These are phyloP conservation scores for Hanseniaspora taiwanica DNA, from an alignment of 805 yeast genomes.

Conservation along the genomic window DNA sequence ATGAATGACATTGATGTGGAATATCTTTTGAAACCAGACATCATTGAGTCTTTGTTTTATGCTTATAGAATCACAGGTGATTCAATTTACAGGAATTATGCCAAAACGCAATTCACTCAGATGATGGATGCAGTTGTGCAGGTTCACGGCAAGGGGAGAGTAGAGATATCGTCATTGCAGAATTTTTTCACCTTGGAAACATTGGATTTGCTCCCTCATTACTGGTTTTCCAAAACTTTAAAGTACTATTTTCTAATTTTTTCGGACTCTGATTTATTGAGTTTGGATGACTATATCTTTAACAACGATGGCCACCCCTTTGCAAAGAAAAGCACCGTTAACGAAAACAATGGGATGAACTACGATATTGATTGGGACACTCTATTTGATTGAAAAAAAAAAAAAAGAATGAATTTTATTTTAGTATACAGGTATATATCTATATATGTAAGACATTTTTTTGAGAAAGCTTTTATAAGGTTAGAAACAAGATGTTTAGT, in stretches of 20 bases:
- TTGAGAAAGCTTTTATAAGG: slow-evolving; percentile 1
- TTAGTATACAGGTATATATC: no score
- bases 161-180: slow-evolving; percentile 26
- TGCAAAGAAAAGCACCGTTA: slow-evolving; percentile 1
- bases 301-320: slow-evolving; percentile 57
- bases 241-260: slow-evolving; percentile 42
- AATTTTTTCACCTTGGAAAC: slow-evolving; percentile 15
- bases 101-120: slow-evolving; percentile 34
- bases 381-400: not conserved
- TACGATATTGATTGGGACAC: not conserved
- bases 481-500: slow-evolving; percentile 32
- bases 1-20: slow-evolving; percentile 23
- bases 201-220: slow-evolving; percentile 31
- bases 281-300: slow-evolving; percentile 40
- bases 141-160: slow-evolving; percentile 27
- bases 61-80: slow-evolving; percentile 52
- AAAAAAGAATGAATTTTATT: not conserved
- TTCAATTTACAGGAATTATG: slow-evolving; percentile 39
- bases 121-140: slow-evolving; percentile 21
- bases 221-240: slow-evolving; percentile 48
- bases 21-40: slow-evolving; percentile 44
- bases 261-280: slow-evolving; percentile 28
- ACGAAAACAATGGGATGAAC: not conserved
- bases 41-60: slow-evolving; percentile 46
- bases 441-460: no score